phyloP scores from a whole-genome alignment of 805 yeast species.

The Yamadazyma paraphyllophila region DNA sequence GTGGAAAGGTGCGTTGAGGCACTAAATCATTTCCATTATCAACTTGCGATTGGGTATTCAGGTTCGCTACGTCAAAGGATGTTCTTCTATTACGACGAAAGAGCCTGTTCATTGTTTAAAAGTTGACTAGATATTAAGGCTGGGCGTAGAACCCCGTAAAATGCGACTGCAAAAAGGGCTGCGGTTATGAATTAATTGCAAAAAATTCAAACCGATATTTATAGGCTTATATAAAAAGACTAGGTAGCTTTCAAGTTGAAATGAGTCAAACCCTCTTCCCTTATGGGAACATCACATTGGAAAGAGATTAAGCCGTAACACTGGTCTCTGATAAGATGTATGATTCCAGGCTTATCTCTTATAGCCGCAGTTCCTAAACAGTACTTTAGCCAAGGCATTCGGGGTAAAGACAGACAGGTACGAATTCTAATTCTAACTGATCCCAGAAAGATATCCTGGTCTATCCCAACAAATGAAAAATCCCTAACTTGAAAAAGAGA shows the following conservation, averaged over 20 bases:
- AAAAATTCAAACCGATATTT: background rate
- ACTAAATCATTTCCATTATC: background rate
- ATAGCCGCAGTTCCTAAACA: background rate
- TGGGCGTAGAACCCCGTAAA: background rate
- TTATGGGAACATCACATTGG: background rate
- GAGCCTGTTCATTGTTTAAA: constrained; percentile 1
- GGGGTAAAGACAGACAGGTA: background rate
- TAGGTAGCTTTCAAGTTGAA: background rate
- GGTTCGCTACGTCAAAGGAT: background rate
- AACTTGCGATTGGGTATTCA: background rate
- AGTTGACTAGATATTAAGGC: background rate
- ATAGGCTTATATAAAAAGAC: background rate
- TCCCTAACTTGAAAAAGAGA: background rate
- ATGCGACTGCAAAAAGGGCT: constrained; percentile 2
- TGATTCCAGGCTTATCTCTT: background rate
- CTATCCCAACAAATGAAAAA: background rate
- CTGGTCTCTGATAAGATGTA: background rate
- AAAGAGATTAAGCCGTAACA: background rate
- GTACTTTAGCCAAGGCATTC: background rate
- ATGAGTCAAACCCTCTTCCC: background rate
- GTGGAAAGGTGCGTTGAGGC: background rate
- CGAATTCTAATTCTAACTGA: background rate
- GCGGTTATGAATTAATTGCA: background rate
- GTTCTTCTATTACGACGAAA: constrained; percentile 1
- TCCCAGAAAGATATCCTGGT: background rate